Conservation (phyloP, 78 protist species). For the Dictyostelium citrinum region DNA sequence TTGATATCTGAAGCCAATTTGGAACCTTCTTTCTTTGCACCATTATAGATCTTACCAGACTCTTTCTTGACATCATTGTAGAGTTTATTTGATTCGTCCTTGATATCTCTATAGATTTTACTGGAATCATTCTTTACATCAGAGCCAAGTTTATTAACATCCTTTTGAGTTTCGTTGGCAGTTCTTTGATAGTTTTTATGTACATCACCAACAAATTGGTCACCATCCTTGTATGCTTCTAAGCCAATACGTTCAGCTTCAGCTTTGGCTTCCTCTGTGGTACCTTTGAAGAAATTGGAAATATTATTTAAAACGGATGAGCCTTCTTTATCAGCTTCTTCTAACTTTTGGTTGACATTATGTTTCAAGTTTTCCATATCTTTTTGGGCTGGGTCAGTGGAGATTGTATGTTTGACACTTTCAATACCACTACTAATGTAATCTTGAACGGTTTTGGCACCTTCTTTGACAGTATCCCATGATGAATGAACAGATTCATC, state of each 20-base stretch:
- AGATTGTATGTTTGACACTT: neutral
- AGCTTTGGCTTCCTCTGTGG: neutral
- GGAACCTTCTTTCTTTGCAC: neutral
- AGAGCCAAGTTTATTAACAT: neutral
- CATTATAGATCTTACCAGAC: neutral
- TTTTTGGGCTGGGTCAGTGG: neutral
- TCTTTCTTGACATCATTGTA: neutral
- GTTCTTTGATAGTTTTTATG: neutral
- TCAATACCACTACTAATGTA: neutral
- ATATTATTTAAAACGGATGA: neutral
- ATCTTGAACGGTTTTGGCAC: neutral
- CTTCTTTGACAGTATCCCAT: slow-evolving; percentile 1
- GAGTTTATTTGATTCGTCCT: neutral
- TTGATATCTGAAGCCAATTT: neutral
- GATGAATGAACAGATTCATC: neutral
- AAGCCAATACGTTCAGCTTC: neutral
- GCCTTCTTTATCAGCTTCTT: neutral
- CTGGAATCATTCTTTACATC: neutral
- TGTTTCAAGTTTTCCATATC: neutral
- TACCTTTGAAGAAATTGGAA: slow-evolving; percentile 10
- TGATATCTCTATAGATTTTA: neutral
- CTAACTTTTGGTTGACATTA: neutral
- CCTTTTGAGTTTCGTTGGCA: neutral
- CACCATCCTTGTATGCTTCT: neutral
- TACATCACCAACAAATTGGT: neutral